Conservation (phyloP, 805 yeast genomes). For the Saccharomycopsis sp. region DNA sequence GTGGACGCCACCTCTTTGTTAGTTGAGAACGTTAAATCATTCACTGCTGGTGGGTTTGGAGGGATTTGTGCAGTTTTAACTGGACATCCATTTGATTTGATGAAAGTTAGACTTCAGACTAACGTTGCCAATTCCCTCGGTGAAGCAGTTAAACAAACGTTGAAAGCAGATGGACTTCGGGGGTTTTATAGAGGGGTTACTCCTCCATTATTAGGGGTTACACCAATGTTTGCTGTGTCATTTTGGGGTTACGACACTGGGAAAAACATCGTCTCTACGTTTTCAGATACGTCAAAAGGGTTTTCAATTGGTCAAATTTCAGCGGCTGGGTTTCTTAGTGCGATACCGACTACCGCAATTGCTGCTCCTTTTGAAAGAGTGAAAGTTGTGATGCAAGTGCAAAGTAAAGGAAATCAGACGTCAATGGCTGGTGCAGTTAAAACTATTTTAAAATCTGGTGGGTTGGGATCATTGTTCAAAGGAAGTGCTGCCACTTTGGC, state of each 20-base stretch:
- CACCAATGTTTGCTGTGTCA: conserved; percentile 97
- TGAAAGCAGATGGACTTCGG: conserved; percentile 63
- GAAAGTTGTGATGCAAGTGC: conserved; percentile 87
- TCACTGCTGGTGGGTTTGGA: conserved; percentile 92
- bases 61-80: conserved; percentile 93
- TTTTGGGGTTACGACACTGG: conserved; percentile 99
- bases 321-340: conserved; percentile 90
- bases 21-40: conserved; percentile 77
- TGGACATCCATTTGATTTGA: conserved; percentile 94
- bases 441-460: conserved; percentile 72
- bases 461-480: conserved; percentile 74
- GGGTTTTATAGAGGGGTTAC: conserved; percentile 92
- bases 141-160: conserved; percentile 62
- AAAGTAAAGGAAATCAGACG: conserved; percentile 34
- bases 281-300: conserved; percentile 24
- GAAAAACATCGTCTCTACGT: conserved; percentile 56
- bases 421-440: conserved; percentile 52
- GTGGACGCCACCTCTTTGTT: conserved; percentile 16
- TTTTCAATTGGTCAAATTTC: conserved; percentile 68
- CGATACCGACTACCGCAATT: conserved; percentile 88
- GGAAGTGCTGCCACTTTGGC: conserved; percentile 91
- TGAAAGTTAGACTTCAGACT: conserved; percentile 88
- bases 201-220: conserved; percentile 93
- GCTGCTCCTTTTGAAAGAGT: conserved; percentile 98
- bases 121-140: conserved; percentile 51